Evolutionary conservation across 352 stramenopile species (phyloP), one percentile per base, ranked within the genome.

Genomic region (Phytophthora europaea): DNA sequence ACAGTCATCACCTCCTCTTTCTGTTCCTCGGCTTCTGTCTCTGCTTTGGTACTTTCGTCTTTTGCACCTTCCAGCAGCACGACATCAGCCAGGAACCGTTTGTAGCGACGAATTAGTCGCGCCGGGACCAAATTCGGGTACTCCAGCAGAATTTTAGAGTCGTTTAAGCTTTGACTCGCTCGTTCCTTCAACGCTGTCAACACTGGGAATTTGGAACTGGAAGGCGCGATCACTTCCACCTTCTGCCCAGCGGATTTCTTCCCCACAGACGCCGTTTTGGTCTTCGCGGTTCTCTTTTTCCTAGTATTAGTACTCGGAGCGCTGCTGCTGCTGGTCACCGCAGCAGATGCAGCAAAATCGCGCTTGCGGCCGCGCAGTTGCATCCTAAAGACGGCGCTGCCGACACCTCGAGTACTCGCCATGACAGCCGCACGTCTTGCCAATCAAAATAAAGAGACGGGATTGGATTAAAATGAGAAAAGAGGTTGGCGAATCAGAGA

Each of bases 81-180:
- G 6, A 96, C 81, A 36, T 96, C 89, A 4, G 89, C 88, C 16
- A 96, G 76, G 65, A 96, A 96, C 9, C 89, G 84, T 64, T 96
- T 96, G 84, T 96, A 96, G 28, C 89, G 86, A 40, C 84, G 75
- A 55, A 95, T 52, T 18, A 95, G 67, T 3, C 83, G 71, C 5
- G 82, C 89, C 9, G 79, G 75, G 4, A 92, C 74, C 15, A 96
- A 73, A 38, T 71, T 81, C 10, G 73, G 67, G 63, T 95, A 96
- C 22, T 61, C 34, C 23, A 89, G 75, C 50, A 96, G 34, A 22
- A 94, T 65, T 53, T 73, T 76, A 40, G 69, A 16, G 64, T 66
- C 61, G 8, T 33, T 61, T 7, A 48, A 64, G 52, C 45, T 12
- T n/a, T 65, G 59, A 3, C 45, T 55, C 20, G 48, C 63, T 50